phyloP scores from a whole-genome alignment of 768 basidiomycete genomes.

The Calocybe gangraenosa region DNA sequence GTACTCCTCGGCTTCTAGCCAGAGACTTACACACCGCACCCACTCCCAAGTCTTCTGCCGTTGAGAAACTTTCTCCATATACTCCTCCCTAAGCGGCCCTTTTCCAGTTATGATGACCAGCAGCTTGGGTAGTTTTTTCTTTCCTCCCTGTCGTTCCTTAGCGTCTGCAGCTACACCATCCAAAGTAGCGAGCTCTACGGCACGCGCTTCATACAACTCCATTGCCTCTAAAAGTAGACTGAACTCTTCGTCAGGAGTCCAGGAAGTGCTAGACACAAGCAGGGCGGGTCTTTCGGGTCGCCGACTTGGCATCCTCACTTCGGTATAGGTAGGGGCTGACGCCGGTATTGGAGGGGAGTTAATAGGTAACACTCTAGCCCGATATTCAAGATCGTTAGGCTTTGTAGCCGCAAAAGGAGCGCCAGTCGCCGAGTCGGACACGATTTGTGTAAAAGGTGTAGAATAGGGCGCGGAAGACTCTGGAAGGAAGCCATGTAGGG shows the following conservation, averaged over 20 bases:
- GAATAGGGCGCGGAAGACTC: slow-evolving; percentile 48
- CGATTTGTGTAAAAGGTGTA: slow-evolving; percentile 55
- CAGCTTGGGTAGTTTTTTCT: slow-evolving; percentile 59
- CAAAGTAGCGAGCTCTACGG: slow-evolving; percentile 23
- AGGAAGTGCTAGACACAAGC: slow-evolving; percentile 88
- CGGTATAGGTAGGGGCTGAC: slow-evolving; percentile 26
- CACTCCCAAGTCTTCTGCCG: slow-evolving; percentile 69
- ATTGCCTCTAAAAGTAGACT: slow-evolving; percentile 76
- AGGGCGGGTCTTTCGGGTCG: slow-evolving; percentile 79
- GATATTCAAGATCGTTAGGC: slow-evolving; percentile 13
- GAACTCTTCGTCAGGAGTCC: slow-evolving; percentile 98
- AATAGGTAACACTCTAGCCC: slow-evolving; percentile 8
- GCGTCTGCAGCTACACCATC: slow-evolving; percentile 1
- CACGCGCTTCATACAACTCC: slow-evolving; percentile 60
- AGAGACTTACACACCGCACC: slow-evolving; percentile 77
- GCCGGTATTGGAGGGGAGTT: slow-evolving; percentile 22
- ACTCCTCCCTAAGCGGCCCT: slow-evolving; percentile 69
- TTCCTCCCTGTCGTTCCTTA: slow-evolving; percentile 1
- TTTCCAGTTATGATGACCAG: slow-evolving; percentile 89
- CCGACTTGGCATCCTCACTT: slow-evolving; percentile 39
- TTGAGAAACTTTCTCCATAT: slow-evolving; percentile 64
- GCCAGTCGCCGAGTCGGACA: slow-evolving; percentile 22
- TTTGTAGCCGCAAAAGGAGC: slow-evolving; percentile 9
- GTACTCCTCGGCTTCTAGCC: slow-evolving; percentile 90
- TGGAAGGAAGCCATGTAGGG: slow-evolving; percentile 50